A percentile compares a stretch with the other conserved stretches of the same genome.
Evolutionary conservation across 2,329 filamentous ascomycete genomes (phyloP).

Genomic region (Coniochaeta sp.): DNA sequence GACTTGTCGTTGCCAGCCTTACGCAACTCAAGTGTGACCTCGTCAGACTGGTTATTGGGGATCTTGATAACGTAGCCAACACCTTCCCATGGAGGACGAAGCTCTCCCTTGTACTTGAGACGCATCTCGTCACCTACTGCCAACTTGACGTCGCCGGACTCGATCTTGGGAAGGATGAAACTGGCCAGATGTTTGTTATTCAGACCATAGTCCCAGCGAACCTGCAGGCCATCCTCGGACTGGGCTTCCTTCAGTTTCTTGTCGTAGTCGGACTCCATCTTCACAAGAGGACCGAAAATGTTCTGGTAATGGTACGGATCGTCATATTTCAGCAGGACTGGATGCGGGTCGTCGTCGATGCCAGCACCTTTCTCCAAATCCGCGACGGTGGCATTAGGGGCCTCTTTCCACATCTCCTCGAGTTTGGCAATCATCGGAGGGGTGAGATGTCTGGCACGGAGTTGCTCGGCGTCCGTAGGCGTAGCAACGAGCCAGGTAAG

Average conservation of each 20-base stretch:
- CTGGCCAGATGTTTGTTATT: constrained; percentile 97
- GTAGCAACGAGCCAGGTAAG: constrained; percentile 85
- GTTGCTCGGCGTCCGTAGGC: constrained; percentile 89
- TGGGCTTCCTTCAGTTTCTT: constrained; percentile 98
- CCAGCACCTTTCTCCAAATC: constrained; percentile 87
- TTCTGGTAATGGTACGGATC: constrained; percentile 99
- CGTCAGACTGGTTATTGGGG: constrained; percentile 96
- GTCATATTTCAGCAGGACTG: constrained; percentile 88
- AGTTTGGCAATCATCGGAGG: constrained; percentile 93
- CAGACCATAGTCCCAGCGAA: constrained; percentile 89
- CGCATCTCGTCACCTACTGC: constrained; percentile 99
- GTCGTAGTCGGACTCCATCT: constrained; percentile 98
- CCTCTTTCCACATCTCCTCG: constrained; percentile 98
- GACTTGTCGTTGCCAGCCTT: constrained; percentile 94
- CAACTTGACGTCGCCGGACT: constrained; percentile 94
- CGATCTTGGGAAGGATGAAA: constrained; percentile 93
- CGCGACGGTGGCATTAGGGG: constrained; percentile 76
- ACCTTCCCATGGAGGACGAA: constrained; percentile 89
- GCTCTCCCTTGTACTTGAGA: constrained; percentile 88
- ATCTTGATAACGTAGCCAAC: constrained; percentile 99
- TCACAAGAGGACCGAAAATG: constrained; percentile 94
- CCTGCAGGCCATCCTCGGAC: constrained; percentile 88
- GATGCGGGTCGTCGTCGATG: constrained; percentile 90
- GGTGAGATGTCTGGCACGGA: constrained; percentile 86
- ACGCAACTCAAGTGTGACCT: constrained; percentile 90